Conservation (phyloP, 331 rosid genomes). For the Erythrophleum ivorense region DNA sequence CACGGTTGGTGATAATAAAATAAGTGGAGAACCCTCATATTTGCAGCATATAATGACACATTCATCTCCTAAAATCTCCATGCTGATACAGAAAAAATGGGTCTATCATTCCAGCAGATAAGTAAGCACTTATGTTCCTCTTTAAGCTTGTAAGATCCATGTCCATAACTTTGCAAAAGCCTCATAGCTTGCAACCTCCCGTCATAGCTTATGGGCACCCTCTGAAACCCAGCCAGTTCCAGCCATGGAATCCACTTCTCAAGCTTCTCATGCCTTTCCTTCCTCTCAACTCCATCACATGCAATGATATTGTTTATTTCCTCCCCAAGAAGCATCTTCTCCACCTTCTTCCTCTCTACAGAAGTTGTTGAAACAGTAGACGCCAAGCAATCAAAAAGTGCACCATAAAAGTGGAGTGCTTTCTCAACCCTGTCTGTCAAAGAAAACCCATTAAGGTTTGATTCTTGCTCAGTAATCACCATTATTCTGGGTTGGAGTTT, state of each 20-base stretch:
- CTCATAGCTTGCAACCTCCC: slow-evolving; percentile 62
- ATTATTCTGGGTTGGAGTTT: slow-evolving; percentile 57
- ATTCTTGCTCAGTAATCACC: slow-evolving; percentile 68
- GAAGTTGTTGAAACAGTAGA: slow-evolving; percentile 63
- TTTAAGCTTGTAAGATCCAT: slow-evolving; percentile 61
- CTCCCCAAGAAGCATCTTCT: slow-evolving; percentile 78
- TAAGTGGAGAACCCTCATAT: too few relatives aligned
- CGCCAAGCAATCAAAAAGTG: slow-evolving; percentile 83
- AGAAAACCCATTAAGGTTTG: slow-evolving; percentile 53
- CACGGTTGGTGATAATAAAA: too few relatives aligned
- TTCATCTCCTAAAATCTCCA: slow-evolving; percentile 45
- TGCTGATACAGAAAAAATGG: slow-evolving; percentile 76
- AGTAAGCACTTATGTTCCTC: slow-evolving; percentile 54
- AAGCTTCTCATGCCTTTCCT: slow-evolving; percentile 77
- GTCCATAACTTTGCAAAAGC: slow-evolving; percentile 55
- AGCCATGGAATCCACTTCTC: slow-evolving; percentile 78
- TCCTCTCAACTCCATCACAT: slow-evolving; percentile 82
- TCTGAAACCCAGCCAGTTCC: slow-evolving; percentile 66
- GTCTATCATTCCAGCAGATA: slow-evolving; percentile 68
- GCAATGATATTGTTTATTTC: slow-evolving; percentile 83
- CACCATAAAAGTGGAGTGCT: slow-evolving; percentile 59
- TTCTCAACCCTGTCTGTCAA: slow-evolving; percentile 55
- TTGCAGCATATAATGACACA: too few relatives aligned
- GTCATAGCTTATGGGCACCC: slow-evolving; percentile 59
- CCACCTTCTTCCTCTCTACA: slow-evolving; percentile 66